A percentile compares a stretch with the other conserved stretches of the same genome.
Evolutionary conservation across 768 basidiomycete species (phyloP).

Genomic region (Termitomyces sp.): DNA sequence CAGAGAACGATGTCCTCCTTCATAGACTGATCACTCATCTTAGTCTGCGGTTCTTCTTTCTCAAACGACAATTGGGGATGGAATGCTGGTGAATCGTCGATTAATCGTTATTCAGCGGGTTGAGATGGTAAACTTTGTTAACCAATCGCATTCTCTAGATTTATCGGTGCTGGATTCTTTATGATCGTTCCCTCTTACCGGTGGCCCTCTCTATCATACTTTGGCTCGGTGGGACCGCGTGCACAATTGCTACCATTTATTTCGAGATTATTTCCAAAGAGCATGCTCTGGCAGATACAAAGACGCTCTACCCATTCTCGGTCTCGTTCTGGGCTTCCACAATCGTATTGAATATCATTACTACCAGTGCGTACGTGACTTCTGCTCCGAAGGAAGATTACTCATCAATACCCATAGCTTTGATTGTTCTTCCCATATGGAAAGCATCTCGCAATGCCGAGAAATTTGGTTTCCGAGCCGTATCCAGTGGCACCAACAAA

Average conservation of each 20-base stretch:
- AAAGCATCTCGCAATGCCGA: not conserved
- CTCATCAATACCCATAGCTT: not conserved
- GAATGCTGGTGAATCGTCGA: not conserved
- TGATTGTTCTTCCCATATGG: not conserved
- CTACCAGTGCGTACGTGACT: not conserved
- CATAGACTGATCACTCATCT: not conserved
- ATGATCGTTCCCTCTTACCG: not conserved
- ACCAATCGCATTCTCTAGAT: not conserved
- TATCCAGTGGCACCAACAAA: not conserved
- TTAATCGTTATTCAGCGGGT: too few relatives aligned
- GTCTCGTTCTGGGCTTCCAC: conserved; percentile 1
- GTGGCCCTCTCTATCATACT: not conserved
- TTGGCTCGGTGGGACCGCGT: not conserved
- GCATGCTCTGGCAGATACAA: not conserved
- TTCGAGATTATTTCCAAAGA: not conserved
- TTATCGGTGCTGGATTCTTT: conserved; percentile 7
- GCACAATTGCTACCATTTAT: not conserved
- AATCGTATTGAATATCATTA: not conserved
- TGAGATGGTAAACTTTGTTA: too few relatives aligned
- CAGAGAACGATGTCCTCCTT: not conserved
- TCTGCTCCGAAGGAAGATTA: not conserved
- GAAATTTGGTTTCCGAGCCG: not conserved
- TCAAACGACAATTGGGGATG: conserved; percentile 2
- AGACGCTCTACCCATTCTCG: not conserved
- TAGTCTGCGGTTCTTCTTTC: not conserved